Evolutionary conservation across 371 early-diverging fungal genomes (phyloP).

Genomic region (Mucor saturninus): DNA sequence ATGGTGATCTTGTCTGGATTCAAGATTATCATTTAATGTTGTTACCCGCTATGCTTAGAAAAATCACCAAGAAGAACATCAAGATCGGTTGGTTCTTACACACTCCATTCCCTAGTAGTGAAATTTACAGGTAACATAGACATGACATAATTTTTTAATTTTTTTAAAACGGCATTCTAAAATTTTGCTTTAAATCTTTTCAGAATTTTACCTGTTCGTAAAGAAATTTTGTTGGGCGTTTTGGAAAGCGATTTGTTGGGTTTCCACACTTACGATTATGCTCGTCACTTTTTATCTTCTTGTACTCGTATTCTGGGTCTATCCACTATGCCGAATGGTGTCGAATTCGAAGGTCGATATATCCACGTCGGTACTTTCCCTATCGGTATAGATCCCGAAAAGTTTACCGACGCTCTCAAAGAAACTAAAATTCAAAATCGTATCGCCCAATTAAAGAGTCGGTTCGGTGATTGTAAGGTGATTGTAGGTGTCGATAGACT

Average conservation of each 20-base stretch:
- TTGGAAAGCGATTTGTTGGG: slow-evolving; percentile 93
- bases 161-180: slow-evolving; percentile 7
- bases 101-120: slow-evolving; percentile 97
- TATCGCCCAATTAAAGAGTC: slow-evolving; percentile 79
- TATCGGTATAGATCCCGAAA: slow-evolving; percentile 98
- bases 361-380: slow-evolving; percentile 98
- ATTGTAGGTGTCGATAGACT: slow-evolving; percentile 99
- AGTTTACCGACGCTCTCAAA: slow-evolving; percentile 86
- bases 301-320: slow-evolving; percentile 95
- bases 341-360: slow-evolving; percentile 86
- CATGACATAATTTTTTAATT: not conserved
- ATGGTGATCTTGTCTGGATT: slow-evolving; percentile 97
- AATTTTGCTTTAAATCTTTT: not conserved
- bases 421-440: slow-evolving; percentile 70
- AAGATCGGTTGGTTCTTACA: slow-evolving; percentile 99
- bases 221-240: slow-evolving; percentile 91
- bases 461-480: slow-evolving; percentile 89
- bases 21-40: slow-evolving; percentile 99
- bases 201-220: slow-evolving; percentile 73
- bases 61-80: slow-evolving; percentile 71
- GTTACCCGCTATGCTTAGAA: slow-evolving; percentile 84
- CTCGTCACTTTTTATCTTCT: slow-evolving; percentile 96
- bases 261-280: slow-evolving; percentile 99
- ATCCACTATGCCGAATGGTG: slow-evolving; percentile 89
- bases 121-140: slow-evolving; percentile 79